Evolutionary conservation across 371 early-diverging fungal species (phyloP).

Genomic region (Cladochytrium tenue): DNA sequence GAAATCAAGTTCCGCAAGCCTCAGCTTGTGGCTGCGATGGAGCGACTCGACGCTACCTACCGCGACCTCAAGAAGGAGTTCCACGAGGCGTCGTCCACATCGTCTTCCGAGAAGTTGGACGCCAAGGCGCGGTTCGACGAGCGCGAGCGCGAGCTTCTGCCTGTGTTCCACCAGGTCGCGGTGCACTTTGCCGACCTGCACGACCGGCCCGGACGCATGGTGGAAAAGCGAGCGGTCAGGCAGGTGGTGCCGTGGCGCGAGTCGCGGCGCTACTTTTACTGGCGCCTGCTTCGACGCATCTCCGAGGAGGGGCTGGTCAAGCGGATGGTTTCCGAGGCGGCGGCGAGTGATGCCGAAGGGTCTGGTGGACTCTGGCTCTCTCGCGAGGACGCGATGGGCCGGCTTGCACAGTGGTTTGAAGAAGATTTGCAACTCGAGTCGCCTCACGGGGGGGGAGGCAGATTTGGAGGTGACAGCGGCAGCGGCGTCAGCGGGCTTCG

Average conservation of each 20-base stretch:
- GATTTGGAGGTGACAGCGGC: conserved; percentile 19
- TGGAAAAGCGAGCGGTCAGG: conserved; percentile 87
- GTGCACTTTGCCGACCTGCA: conserved; percentile 96
- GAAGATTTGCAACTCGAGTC: conserved; percentile 27
- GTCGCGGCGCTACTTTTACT: conserved; percentile 89
- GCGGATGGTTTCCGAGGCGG: conserved; percentile 31
- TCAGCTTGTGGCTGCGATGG: conserved; percentile 85
- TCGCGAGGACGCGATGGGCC: conserved; percentile 22
- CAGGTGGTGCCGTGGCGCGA: conserved; percentile 78
- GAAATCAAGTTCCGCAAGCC: conserved; percentile 98
- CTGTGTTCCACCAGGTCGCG: conserved; percentile 91
- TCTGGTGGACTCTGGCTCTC: conserved; percentile 12
- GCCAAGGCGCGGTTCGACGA: conserved; percentile 72
- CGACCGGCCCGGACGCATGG: conserved; percentile 95
- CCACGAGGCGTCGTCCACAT: conserved; percentile 39
- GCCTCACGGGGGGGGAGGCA: conserved; percentile 6
- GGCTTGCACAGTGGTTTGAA: conserved; percentile 37
- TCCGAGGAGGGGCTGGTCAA: conserved; percentile 29
- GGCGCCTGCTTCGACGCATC: conserved; percentile 84
- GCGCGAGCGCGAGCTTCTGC: conserved; percentile 83
- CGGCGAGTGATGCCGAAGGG: conserved; percentile 23
- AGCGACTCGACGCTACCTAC: conserved; percentile 81
- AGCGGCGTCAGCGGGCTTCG: not conserved
- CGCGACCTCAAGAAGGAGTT: conserved; percentile 69
- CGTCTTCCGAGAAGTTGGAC: conserved; percentile 43